These are phyloP conservation scores for Phytophthora pinifolia DNA, from an alignment of 352 stramenopile species.

Conservation along the genomic window DNA sequence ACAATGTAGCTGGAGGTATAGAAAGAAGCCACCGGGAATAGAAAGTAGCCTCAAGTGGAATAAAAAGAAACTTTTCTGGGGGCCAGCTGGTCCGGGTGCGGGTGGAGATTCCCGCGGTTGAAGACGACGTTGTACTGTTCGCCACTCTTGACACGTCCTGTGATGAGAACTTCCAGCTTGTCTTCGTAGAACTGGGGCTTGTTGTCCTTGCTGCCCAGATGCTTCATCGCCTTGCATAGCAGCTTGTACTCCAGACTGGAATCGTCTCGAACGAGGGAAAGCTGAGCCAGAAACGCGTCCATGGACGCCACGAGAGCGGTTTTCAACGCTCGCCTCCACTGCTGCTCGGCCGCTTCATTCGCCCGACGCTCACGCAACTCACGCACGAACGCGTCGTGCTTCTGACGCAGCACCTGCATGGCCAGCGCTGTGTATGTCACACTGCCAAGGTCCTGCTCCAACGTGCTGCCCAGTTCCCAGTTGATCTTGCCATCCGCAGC, in stretches of 20 bases:
- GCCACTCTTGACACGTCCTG: constrained; percentile 30
- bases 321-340: constrained; percentile 40
- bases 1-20: no score
- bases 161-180: constrained; percentile 56
- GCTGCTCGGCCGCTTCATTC: constrained; percentile 37
- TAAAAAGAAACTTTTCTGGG: no score
- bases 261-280: constrained; percentile 24
- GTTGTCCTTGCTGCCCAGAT: constrained; percentile 19
- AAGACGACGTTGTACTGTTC: constrained; percentile 43
- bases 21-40: no score
- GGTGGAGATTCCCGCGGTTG: constrained; percentile 64
- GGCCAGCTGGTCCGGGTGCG: constrained; percentile 44
- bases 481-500: constrained; percentile 14
- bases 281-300: constrained; percentile 29
- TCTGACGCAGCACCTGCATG: constrained; percentile 51
- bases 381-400: constrained; percentile 51
- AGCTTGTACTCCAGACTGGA: constrained; percentile 48
- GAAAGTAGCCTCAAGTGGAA: no score
- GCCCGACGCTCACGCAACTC: constrained; percentile 39
- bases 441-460: constrained; percentile 26
- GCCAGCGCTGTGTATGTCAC: constrained; percentile 30
- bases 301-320: constrained; percentile 31
- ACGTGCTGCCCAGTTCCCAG: constrained; percentile 37
- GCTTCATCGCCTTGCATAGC: constrained; percentile 49
- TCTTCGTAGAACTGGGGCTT: constrained; percentile 44